Conservation (phyloP, 176 grass and related monocot species). For the Musa troglodytarum region DNA sequence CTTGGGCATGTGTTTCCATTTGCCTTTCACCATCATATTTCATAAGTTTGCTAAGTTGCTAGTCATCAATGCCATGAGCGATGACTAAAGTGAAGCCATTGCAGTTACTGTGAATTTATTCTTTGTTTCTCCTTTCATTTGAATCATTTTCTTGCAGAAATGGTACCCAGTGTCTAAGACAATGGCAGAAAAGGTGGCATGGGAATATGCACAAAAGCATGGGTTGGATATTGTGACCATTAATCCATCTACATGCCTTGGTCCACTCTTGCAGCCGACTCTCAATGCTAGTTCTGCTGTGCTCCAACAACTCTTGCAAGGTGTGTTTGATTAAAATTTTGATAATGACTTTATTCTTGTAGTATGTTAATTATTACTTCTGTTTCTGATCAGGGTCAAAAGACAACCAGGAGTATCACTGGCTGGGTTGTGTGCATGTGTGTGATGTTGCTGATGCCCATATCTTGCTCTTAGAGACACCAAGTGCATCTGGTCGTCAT, state of each 20-base stretch:
- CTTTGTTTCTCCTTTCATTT: background rate
- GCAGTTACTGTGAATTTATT: background rate
- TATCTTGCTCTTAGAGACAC: slow-evolving; percentile 17
- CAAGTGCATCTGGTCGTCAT: slow-evolving; percentile 14
- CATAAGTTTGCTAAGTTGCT: no score
- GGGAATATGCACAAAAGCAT: slow-evolving; percentile 17
- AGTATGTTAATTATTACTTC: background rate
- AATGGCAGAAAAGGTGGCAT: slow-evolving; percentile 16
- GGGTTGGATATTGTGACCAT: slow-evolving; percentile 19
- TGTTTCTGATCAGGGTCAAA: slow-evolving; percentile 6
- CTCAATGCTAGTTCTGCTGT: slow-evolving; percentile 22
- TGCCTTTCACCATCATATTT: no score
- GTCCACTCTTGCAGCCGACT: slow-evolving; percentile 15
- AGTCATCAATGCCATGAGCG: background rate
- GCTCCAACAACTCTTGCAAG: slow-evolving; percentile 19
- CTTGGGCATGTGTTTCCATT: no score
- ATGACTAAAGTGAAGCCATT: background rate
- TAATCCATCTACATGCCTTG: slow-evolving; percentile 19
- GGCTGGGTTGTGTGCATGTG: slow-evolving; percentile 19
- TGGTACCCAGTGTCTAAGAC: slow-evolving; percentile 23
- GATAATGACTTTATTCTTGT: background rate
- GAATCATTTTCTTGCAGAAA: slow-evolving; percentile 7
- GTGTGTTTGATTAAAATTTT: background rate
- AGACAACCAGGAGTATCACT: slow-evolving; percentile 15
- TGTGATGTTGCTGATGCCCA: slow-evolving; percentile 20